These are phyloP conservation scores for Talaromyces rugulosus DNA, from an alignment of 2,329 filamentous ascomycete species.

Conservation along the genomic window DNA sequence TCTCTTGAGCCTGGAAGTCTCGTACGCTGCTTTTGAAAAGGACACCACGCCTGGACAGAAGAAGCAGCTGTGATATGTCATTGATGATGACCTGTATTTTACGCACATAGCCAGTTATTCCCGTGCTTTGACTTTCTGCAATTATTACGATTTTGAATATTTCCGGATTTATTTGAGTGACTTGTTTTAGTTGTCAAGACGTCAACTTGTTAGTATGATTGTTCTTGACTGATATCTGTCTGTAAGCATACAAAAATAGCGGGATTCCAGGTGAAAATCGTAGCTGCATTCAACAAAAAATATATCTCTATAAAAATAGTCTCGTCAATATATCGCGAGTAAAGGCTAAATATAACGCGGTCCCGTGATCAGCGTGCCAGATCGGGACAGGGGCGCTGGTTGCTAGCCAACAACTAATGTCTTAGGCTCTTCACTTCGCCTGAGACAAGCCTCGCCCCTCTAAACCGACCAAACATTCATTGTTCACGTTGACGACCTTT, in stretches of 20 bases:
- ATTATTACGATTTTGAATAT: background rate
- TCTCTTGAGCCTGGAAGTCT: slow-evolving; percentile 76
- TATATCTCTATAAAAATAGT: background rate
- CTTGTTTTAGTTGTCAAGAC: background rate
- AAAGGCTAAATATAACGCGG: background rate
- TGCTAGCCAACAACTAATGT: background rate
- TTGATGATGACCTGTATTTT: background rate
- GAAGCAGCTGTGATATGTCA: slow-evolving; percentile 66
- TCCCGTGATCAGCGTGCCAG: background rate
- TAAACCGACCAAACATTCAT: background rate
- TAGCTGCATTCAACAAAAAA: background rate
- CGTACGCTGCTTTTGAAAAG: slow-evolving; percentile 94
- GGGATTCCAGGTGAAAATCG: background rate
- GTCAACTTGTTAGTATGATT: background rate
- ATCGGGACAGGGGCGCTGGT: background rate
- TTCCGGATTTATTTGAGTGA: background rate
- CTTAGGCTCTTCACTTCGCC: background rate
- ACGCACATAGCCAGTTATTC: background rate
- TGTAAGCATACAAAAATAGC: background rate
- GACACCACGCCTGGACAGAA: slow-evolving; percentile 86
- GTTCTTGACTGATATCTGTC: background rate
- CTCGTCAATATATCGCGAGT: background rate
- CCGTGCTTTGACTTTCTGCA: background rate
- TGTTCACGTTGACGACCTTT: background rate
- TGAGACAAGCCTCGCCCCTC: background rate